Percentiles rank a stretch among this genome's conserved stretches.
These are phyloP conservation scores for Helianthus tuberosus DNA, from an alignment of 129 eudicot genomes.

Conservation along the genomic window DNA sequence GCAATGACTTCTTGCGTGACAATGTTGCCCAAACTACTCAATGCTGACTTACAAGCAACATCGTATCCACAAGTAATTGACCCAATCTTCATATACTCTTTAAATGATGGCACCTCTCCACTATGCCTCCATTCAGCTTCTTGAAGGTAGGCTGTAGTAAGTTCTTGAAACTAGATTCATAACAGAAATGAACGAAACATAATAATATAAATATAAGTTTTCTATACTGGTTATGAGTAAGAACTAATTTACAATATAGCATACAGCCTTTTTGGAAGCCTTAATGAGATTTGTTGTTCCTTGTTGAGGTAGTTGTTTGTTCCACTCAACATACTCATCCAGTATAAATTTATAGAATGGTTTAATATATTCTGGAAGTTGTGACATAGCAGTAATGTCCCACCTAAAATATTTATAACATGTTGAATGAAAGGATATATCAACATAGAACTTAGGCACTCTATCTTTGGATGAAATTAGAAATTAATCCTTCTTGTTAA, in stretches of 20 bases:
- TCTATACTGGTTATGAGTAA: too few relatives aligned
- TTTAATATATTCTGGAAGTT: too few relatives aligned
- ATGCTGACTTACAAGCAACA: neutral
- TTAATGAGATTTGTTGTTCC: too few relatives aligned
- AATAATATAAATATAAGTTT: neutral
- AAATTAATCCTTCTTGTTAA: too few relatives aligned
- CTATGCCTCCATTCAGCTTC: neutral
- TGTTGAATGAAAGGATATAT: too few relatives aligned
- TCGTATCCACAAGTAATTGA: neutral
- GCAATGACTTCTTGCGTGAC: neutral
- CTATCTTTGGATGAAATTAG: too few relatives aligned
- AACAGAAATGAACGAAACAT: neutral
- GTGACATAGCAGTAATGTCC: constrained; percentile 24
- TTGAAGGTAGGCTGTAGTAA: neutral
- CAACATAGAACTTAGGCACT: too few relatives aligned
- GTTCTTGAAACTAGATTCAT: neutral
- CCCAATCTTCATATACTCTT: neutral
- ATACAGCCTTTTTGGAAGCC: too few relatives aligned
- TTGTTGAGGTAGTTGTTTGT: neutral
- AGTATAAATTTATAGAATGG: neutral
- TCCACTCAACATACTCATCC: neutral
- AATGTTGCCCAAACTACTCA: neutral
- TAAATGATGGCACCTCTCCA: neutral
- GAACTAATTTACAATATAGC: too few relatives aligned
- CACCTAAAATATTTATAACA: constrained; percentile 12